Conservation (phyloP, 306 rosid genomes). For the Trifolium dubium region DNA sequence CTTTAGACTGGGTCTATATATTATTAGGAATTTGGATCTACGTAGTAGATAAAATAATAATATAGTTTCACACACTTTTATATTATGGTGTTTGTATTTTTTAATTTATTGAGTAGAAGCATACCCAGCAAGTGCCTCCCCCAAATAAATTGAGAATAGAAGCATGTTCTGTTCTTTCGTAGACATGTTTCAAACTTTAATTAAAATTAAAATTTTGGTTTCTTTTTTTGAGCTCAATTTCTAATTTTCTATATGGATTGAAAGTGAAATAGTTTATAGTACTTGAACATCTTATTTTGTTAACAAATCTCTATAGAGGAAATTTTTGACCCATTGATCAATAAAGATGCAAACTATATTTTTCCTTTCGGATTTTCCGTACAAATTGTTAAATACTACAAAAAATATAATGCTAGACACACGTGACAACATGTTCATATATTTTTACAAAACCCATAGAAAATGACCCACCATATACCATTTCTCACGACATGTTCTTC, state of each 20-base stretch:
- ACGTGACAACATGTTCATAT: constrained; percentile 8
- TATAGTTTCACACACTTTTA: too few relatives aligned
- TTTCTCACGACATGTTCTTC: constrained; percentile 4
- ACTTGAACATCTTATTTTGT: not conserved
- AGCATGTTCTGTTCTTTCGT: not conserved
- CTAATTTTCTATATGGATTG: too few relatives aligned
- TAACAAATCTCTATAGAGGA: not conserved
- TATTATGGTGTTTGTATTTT: too few relatives aligned
- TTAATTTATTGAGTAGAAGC: too few relatives aligned
- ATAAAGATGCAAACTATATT: not conserved
- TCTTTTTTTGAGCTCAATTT: not conserved
- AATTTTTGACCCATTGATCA: not conserved
- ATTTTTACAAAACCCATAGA: not conserved
- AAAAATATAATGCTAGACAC: constrained; percentile 8
- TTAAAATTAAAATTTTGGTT: not conserved
- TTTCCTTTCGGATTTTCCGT: not conserved
- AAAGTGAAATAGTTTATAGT: too few relatives aligned
- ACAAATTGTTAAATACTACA: not conserved
- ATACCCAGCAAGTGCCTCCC: not conserved
- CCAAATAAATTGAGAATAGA: not conserved
- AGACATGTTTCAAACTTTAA: not conserved
- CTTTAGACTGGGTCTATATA: too few relatives aligned
- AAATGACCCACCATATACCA: not conserved
- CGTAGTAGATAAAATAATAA: too few relatives aligned
- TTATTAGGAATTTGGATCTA: too few relatives aligned